Percentiles rank a stretch among this genome's conserved stretches.
Conservation (phyloP, 176 grass and related monocot species). For the Hordeum marinum region DNA sequence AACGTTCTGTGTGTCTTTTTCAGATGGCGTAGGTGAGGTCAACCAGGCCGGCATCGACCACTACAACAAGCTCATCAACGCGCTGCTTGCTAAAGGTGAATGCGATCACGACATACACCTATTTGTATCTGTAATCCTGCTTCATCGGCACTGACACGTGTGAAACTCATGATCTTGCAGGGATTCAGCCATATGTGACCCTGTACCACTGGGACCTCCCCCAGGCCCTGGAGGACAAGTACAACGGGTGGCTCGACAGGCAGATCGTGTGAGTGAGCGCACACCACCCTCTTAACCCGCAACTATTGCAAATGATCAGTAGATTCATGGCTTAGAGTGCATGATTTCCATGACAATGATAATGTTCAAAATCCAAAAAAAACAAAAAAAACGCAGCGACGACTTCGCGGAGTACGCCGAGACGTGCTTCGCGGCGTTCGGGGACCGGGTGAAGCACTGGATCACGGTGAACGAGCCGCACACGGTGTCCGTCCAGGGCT, state of each 20-base stretch:
- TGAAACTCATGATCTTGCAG: conserved; percentile 29
- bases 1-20: background rate
- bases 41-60: conserved; percentile 90
- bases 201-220: conserved; percentile 98
- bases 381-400: conserved; percentile 46
- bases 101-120: background rate
- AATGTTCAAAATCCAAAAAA: background rate
- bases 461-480: conserved; percentile 95
- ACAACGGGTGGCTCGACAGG: conserved; percentile 70
- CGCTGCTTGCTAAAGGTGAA: conserved; percentile 78
- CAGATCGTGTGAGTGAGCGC: conserved; percentile 71
- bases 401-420: conserved; percentile 69
- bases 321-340: background rate
- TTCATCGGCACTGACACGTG: background rate
- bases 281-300: background rate
- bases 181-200: conserved; percentile 82
- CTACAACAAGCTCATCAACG: conserved; percentile 87
- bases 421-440: conserved; percentile 81
- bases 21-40: conserved; percentile 74
- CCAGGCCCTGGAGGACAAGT: conserved; percentile 76
- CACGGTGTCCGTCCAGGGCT: conserved; percentile 84
- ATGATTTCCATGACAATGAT: background rate
- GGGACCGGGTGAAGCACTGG: conserved; percentile 86
- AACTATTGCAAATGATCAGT: background rate
- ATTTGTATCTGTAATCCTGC: background rate